Base-by-base conservation (phyloP, 2,329 filamentous ascomycete genomes). In the Akanthomyces dipterigenus region DNA sequence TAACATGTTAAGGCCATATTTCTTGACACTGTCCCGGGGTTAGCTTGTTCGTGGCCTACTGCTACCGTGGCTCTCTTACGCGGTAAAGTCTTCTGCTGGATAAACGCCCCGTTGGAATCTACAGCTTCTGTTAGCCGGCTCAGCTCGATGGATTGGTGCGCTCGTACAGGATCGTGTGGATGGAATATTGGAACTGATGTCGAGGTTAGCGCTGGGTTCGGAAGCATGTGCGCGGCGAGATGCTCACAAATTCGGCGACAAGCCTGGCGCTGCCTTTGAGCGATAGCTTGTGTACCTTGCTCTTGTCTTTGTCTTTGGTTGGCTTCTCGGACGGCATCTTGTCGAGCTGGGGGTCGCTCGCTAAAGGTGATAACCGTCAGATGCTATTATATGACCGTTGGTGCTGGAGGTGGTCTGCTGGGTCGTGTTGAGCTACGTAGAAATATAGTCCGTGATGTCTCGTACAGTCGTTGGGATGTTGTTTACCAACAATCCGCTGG, bases 1-100 rank as follows among this genome's bases (percentile, higher is more conserved):
- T 69, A 96, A 89, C 92, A 97, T 96, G 70, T 96, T 98, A 70
- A 99, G 85, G 69, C 95, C 95, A 88, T 99, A 99, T 79, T 99
- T 99, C 80, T 99, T 99, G 71, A 99, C 93, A 45, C 72, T 77
- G 61, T 31, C 11, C 0, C 7, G 38, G 7, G 49, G 55, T 58
- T 58, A 50, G 46, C 24, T 9, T 28, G 11, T 20, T 36, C 18
- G 1, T 31, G 8, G 6, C 1, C n/a, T 50, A 24, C 18, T 11
- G 14, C 22, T 6, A 7, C 31, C 8, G 9, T 20, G 43, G 16
- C 22, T 11, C 0, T 76, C 87, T 72, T 78, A 93, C 89, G 92
- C 89, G 67, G 90, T 91, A 73, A 99, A 99, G 78, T 99, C 95
- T 71, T 99, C 95, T 57, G 95, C 91, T 28, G 95, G 95, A 75